phyloP scores from a whole-genome alignment of 768 basidiomycete species.

The Multifurca ochricompacta region DNA sequence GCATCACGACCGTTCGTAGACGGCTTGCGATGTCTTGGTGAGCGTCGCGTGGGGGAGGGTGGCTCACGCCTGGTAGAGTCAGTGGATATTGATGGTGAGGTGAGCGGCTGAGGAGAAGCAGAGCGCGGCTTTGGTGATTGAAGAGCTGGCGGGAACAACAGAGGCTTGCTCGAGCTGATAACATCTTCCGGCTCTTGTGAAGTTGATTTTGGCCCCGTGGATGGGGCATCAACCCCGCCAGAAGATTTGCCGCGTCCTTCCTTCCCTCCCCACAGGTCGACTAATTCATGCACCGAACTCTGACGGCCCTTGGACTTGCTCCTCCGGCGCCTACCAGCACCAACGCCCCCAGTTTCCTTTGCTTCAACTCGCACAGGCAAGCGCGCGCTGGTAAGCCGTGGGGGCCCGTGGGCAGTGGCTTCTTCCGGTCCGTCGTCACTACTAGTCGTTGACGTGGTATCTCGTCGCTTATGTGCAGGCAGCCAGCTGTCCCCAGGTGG shows the following conservation, averaged over 20 bases:
- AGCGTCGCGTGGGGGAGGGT: background rate
- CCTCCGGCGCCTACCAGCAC: constrained; percentile 23
- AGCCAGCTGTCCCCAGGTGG: constrained; percentile 23
- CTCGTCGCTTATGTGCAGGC: constrained; percentile 22
- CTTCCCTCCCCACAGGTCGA: constrained; percentile 69
- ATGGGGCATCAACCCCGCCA: background rate
- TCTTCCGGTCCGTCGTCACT: constrained; percentile 53
- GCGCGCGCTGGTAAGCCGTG: background rate
- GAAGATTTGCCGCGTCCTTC: constrained; percentile 3
- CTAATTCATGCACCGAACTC: constrained; percentile 77
- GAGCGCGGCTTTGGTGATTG: constrained; percentile 10
- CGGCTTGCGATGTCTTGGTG: constrained; percentile 13
- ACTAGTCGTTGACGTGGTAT: constrained; percentile 42
- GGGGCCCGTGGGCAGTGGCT: constrained; percentile 13
- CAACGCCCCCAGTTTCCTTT: constrained; percentile 18
- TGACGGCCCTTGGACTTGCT: constrained; percentile 50
- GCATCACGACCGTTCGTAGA: constrained; percentile 14
- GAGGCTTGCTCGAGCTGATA: background rate
- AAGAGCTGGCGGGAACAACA: constrained; percentile 2
- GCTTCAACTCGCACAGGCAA: constrained; percentile 5
- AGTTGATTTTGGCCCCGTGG: background rate
- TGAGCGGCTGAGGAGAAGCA: constrained; percentile 12
- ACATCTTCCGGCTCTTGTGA: constrained; percentile 6
- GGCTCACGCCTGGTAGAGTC: constrained; percentile 1
- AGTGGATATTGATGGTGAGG: constrained; percentile 7